Evolutionary conservation across 768 basidiomycete species (phyloP), one percentile per base, ranked within the genome.

Genomic region (Kondoa subrosea): DNA sequence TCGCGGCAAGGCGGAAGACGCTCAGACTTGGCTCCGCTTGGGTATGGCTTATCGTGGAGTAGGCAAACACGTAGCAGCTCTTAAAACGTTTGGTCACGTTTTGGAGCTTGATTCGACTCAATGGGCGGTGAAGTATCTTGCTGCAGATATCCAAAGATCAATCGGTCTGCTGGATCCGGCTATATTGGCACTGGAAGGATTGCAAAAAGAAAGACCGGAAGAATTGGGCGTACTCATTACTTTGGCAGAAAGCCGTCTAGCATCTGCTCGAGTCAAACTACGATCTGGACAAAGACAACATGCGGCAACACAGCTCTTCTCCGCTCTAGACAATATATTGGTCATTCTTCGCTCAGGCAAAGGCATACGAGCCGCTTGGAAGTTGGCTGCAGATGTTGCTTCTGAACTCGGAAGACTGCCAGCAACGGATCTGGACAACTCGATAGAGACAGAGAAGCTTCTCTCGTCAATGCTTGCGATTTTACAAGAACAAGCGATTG

Each of bases 11-110:
- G 81, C 85, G 1, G 83, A 85, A 1, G 91, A 97, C 76, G 81
- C 83, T 15, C 76, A 85, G 17, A 83, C 86, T n/a, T 97, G 93
- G 95, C 80, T 91, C 16, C 83, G 88, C 40, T 81, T 99, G 1
- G 92, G 92, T 1, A 90, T 95, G 77, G 88, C 90, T 0, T 97
- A 99, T 72, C 84, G 83, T 72, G 86, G 83, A 74, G 86, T 89
- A 14, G 93, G 95, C 62, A 84, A 90, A 34, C 87, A 91, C 72
- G 85, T 84, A 21, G 92, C 95, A 17, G 88, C 91, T 0, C 77
- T 95, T 68, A 97, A 93, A 76, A 87, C 92, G 0, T 83, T 97
- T 25, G 78, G 80, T 8, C 85, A 82, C 60, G 89, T 90, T 0
- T 81, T 83, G 16, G 84, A 86, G 69, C 81, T 95, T 67, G 79